Base-by-base conservation (phyloP, 345 rosid genomes). In the Nasturtium officinale region DNA sequence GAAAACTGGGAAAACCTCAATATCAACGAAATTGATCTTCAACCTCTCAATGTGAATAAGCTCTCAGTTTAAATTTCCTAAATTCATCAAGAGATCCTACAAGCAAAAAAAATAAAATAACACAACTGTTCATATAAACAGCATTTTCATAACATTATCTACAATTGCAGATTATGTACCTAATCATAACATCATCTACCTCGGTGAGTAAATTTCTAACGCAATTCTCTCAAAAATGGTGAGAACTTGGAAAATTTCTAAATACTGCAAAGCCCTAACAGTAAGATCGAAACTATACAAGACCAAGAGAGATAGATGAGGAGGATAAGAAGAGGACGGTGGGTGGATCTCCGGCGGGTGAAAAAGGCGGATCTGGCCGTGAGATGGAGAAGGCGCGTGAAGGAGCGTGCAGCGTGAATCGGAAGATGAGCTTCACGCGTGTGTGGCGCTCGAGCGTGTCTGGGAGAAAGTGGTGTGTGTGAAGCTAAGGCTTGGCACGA, bases 401-500 rank as follows among this genome's bases (percentile, higher is more conserved):
- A 81, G 48, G 86, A 76, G 82, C 81, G 87, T 75, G 90, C 62
- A 18, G 90, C 26, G 75, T 54, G 71, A 67, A 70, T 18, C 55
- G 70, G 76, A 75, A 67, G 76, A 53, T 33, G 71, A 78, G 83
- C 25, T 75, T 83, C 92, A 77, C 89, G 82, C 90, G 96, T 90
- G 92, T 77, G 96, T n/a, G 64, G 42, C 26, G 70, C 56, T 76
- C 88, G 80, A 83, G 83, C 89, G 89, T 85, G 90, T 76, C 70
- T 80, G 78, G 82, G 83, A 78, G 85, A 72, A 37, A 65, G 65
- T 59, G 65, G 80, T 70, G 79, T 82, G 91, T 79, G 85, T 66
- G 83, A 71, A 78, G 30, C 45, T 29, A 45, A 76, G 80, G 80
- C 12, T 84, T 87, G 91, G 82, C 98, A 92, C 98, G 98, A 79